Evolutionary conservation across 805 yeast species (phyloP), one percentile per base, ranked within the genome.

Genomic region (Wickerhamomyces subpelliculosus): DNA sequence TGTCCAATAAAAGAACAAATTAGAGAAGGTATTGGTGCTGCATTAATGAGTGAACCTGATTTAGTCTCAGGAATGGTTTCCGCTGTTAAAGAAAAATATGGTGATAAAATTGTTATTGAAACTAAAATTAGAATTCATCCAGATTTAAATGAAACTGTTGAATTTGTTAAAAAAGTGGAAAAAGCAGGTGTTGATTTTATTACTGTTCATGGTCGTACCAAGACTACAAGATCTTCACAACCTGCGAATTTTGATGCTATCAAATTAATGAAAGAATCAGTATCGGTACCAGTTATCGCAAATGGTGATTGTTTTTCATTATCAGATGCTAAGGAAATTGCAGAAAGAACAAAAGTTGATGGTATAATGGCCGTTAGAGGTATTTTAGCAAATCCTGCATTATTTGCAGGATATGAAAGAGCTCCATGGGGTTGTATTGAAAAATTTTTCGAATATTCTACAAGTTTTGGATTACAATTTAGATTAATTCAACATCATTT

Each of bases 311-410:
- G 95, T 52, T 83, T 83, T 52, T 55, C 72, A 0, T 61, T 78
- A 19, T 63, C 67, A 14, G 96, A 87, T 55, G 80, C 84, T n/a
- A 51, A 64, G 31, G 54, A 57, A 16, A 89, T 90, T 21, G 75
- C 76, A 0, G 62, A 72, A 11, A 56, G 57, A 36, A 88, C 97
- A 0, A 82, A 83, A 1, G 87, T 78, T 29, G 93, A 86, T 55
- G 98, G 97, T 8, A 84, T 93, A 8, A 93, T 93, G 98, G 82
- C 97, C 3, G 98, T 85, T 2, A 65, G 98, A 44, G 98, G 98
- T 0, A 66, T 86, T 3, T 62, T 93, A 36, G 66, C 74, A 22
- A 93, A 93, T 57, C 98, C 98, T 0, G 95, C 89, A 0, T 52
- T 93, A 46, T 93, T 93, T 62, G 74, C 84, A 2, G 95, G 95